A percentile compares a stretch with the other conserved stretches of the same genome.
phyloP scores from a whole-genome alignment of 371 early-diverging fungal genomes.

The Mucor lusitanicus region DNA sequence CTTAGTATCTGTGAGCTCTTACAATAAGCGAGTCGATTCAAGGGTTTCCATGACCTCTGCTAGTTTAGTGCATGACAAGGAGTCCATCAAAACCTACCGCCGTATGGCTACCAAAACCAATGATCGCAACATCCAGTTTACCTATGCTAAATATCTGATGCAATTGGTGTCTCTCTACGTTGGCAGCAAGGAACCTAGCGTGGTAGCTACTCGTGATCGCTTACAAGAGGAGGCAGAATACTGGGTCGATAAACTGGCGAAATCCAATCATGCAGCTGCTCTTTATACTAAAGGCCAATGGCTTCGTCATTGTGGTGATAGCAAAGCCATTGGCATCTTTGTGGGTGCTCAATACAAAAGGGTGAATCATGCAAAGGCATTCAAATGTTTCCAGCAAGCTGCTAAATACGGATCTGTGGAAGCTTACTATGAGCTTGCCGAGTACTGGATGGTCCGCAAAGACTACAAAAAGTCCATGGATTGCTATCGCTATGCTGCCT shows the following conservation, averaged over 20 bases:
- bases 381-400: conserved; percentile 45
- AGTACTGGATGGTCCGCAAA: conserved; percentile 57
- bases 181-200: not conserved
- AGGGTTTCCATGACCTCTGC: conserved; percentile 33
- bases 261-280: conserved; percentile 66
- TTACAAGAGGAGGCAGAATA: conserved; percentile 60
- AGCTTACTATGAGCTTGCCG: conserved; percentile 38
- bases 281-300: conserved; percentile 71
- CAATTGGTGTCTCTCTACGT: conserved; percentile 32
- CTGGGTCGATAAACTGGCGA: conserved; percentile 72
- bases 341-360: conserved; percentile 25
- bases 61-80: conserved; percentile 53
- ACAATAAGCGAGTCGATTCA: not conserved
- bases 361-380: conserved; percentile 31
- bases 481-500: conserved; percentile 76
- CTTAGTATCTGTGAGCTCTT: not conserved
- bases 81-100: conserved; percentile 60
- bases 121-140: conserved; percentile 64
- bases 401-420: conserved; percentile 38
- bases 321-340: conserved; percentile 32
- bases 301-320: conserved; percentile 47
- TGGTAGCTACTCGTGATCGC: conserved; percentile 9
- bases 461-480: conserved; percentile 68
- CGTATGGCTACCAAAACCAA: conserved; percentile 72
- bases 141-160: conserved; percentile 68